Conservation (phyloP, 1,139 yeast genomes). For the Blastobotrys arbuscula region DNA sequence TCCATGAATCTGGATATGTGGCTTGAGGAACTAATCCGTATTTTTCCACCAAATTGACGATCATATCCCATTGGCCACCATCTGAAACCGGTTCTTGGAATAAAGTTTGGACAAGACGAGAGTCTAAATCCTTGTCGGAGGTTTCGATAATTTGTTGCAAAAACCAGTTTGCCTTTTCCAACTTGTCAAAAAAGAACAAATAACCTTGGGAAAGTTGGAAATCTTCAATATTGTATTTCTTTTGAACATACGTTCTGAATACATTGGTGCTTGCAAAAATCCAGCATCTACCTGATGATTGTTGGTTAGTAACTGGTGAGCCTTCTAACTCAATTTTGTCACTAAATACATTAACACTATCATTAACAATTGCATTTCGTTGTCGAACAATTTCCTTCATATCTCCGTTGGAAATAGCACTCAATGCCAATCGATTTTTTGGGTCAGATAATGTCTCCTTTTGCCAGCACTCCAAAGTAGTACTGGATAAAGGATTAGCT, state of each 20-base stretch:
- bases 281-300: conserved; percentile 62
- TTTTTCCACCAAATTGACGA: conserved; percentile 53
- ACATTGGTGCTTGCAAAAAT: conserved; percentile 62
- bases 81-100: conserved; percentile 52
- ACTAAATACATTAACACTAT: conserved; percentile 48
- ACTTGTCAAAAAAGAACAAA: conserved; percentile 51
- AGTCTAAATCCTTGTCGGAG: conserved; percentile 48
- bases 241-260: conserved; percentile 50
- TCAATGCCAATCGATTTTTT: conserved; percentile 54
- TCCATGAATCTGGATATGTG: conserved; percentile 56
- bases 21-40: conserved; percentile 61
- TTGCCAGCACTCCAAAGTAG: conserved; percentile 47
- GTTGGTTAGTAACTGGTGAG: conserved; percentile 54
- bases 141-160: conserved; percentile 55
- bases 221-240: conserved; percentile 45
- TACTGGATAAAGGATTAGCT: conserved; percentile 36
- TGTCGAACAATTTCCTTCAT: conserved; percentile 44
- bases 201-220: conserved; percentile 58
- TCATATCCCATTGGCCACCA: conserved; percentile 74
- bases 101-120: conserved; percentile 47
- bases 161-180: conserved; percentile 56
- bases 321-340: conserved; percentile 51
- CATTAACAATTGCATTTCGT: conserved; percentile 35
- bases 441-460: conserved; percentile 44
- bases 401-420: conserved; percentile 50